Conservation (phyloP, 1,139 yeast genomes). For the Debaryomyces nepalensis region DNA sequence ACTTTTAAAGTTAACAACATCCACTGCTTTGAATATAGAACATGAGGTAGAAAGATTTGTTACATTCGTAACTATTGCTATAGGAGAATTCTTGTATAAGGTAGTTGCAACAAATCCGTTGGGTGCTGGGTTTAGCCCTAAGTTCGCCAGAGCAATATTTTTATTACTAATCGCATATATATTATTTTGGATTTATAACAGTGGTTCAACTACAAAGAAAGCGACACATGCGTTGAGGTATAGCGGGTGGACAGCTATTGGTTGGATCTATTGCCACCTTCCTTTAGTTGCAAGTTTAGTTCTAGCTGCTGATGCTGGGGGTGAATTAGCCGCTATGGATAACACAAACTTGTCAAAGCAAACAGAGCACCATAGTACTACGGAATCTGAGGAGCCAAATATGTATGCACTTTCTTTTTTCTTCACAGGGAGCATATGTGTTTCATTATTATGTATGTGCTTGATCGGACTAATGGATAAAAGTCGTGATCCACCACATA, state of each 20-base stretch:
- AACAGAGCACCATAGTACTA: constrained; percentile 14
- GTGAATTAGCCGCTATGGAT: constrained; percentile 44
- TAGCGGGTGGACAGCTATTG: constrained; percentile 49
- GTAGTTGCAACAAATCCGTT: constrained; percentile 57
- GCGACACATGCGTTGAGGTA: constrained; percentile 63
- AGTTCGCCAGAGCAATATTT: constrained; percentile 54
- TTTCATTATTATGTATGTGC: constrained; percentile 40
- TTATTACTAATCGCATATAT: constrained; percentile 55
- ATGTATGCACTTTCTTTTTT: constrained; percentile 48
- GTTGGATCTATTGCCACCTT: constrained; percentile 55
- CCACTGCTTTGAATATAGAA: constrained; percentile 68
- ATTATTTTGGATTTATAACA: constrained; percentile 58
- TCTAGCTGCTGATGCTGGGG: constrained; percentile 67
- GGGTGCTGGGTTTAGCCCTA: constrained; percentile 50
- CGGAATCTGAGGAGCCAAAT: constrained; percentile 30
- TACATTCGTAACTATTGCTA: constrained; percentile 64
- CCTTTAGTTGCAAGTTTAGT: constrained; percentile 57
- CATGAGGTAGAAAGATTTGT: constrained; percentile 68
- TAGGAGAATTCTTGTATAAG: constrained; percentile 66
- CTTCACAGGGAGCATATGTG: constrained; percentile 55
- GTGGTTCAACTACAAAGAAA: constrained; percentile 54
- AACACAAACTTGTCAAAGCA: constrained; percentile 16
- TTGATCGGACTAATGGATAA: constrained; percentile 45
- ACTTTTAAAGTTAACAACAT: constrained; percentile 43
- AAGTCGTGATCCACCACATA: constrained; percentile 38